Percentiles rank a stretch among this genome's conserved stretches.
These are phyloP conservation scores for Chlorophyllum brunneum DNA, from an alignment of 768 basidiomycete species.

Conservation along the genomic window DNA sequence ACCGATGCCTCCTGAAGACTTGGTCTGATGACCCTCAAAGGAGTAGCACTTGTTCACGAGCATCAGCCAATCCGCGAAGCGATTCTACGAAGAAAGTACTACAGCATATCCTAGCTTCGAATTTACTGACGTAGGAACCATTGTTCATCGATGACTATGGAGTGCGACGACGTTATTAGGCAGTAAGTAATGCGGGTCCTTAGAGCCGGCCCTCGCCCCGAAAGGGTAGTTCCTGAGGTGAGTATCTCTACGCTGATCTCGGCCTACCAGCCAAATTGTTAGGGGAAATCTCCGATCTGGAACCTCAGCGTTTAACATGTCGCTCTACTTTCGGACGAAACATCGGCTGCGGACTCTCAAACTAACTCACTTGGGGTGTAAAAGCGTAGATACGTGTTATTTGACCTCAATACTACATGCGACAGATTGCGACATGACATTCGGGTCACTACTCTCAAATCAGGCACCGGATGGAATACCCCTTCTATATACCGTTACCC, in stretches of 20 bases:
- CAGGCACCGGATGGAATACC: conserved; percentile 18
- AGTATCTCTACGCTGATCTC: conserved; percentile 11
- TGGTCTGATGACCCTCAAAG: too few species aligned
- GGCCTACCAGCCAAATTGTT: not conserved
- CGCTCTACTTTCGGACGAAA: conserved; percentile 6
- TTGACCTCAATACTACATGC: conserved; percentile 12
- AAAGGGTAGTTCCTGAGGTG: conserved; percentile 7
- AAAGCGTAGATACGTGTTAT: conserved; percentile 15
- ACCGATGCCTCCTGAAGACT: conserved; percentile 10
- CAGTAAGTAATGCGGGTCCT: not conserved
- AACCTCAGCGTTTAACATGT: conserved; percentile 7
- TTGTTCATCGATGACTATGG: not conserved
- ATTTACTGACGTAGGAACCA: not conserved
- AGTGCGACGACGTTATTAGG: not conserved
- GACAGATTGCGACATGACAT: conserved; percentile 16
- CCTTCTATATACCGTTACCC: conserved; percentile 4
- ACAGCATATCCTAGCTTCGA: not conserved
- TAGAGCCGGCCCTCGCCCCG: conserved; percentile 2
- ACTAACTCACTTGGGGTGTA: conserved; percentile 16
- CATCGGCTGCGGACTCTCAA: conserved; percentile 12
- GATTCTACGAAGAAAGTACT: not conserved
- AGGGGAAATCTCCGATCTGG: conserved; percentile 12
- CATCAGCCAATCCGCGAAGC: not conserved
- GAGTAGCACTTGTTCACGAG: conserved; percentile 3
- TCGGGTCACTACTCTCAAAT: conserved; percentile 14